Evolutionary conservation across 768 basidiomycete species (phyloP), one percentile per base, ranked within the genome.

Genomic region (Tubosaeta sp.): DNA sequence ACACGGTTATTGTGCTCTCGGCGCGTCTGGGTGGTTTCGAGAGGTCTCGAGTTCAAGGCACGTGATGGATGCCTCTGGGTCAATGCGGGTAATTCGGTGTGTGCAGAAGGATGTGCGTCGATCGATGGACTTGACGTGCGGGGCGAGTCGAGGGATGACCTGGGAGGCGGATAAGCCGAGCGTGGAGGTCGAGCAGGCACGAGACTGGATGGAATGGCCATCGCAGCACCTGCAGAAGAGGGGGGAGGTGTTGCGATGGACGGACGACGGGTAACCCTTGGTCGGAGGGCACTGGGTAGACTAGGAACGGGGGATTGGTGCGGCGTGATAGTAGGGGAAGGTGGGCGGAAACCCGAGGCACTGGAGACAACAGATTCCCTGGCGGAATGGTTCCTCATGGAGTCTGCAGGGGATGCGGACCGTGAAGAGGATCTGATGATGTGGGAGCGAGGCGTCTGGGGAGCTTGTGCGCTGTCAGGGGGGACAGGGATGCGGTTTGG

Each of bases 1-100:
- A 94, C 79, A 25, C 88, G 80, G 25, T 84, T 81, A 56, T 84
- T 86, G 76, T 83, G 51, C 83, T 71, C 68, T 32, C 86, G 56
- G 16, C 85, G 81, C 17, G 66, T 53, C 47, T 69, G 68, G 19
- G 69, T 39, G 19, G 31, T 58, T 25, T 66, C 72, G 27, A 76
- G 71, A 33, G 65, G 45, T 22, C 65, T 58, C 33, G 71, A 58
- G 17, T 68, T 70, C 46, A 64, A 59, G 17, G 57, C 51, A 13
- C 67, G 71, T 25, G 63, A 57, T 6, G 65, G 56, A 10, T 62
- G 60, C 49, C 69, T 69, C 25, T 67, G 59, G 22, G 46, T 17
- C 34, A 56, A 50, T 32, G 39, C 25, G 11, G 65, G 47, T 0
- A 52, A 52, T 22, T 64, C 67, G 8, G 55, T 31, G 54, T 63